Evolutionary conservation across 768 basidiomycete species (phyloP), one percentile per base, ranked within the genome.

Genomic region (Termitomyces titanicus): DNA sequence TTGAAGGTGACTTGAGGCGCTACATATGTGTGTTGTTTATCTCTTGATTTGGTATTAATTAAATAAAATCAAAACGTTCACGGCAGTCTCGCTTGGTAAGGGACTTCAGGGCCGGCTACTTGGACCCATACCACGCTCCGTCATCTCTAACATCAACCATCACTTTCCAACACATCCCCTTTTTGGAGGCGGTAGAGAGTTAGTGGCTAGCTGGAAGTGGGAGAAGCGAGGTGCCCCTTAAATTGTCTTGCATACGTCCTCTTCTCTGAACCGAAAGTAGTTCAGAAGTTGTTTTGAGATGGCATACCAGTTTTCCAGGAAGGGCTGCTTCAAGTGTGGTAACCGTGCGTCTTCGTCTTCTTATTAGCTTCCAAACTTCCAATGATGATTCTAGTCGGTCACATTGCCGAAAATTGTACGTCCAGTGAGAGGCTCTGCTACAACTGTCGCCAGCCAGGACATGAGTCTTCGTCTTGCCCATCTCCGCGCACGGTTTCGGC

Each of bases 371-470:
- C 12, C 51, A 37, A 45, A 47, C 44, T 2, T 27, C 31, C 17
- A 61, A 49, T 54, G 34, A 61, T 50, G 35, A 47, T 55, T 38
- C 25, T 63, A 94, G 93, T 94, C 68, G 93, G 93, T 46, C 93
- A 96, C 70, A 90, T 95, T 65, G 93, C 93, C 64, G 92, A 93
- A 78, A 89, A 88, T 64, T 96, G 93, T 69, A 81, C 91, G 44
- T 91, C 90, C 60, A 89, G 89, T 64, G 84, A 90, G 69, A 84
- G 92, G 64, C 82, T 96, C 56, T 96, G 94, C 74, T 96, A 94
- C 75, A 96, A 95, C 69, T 96, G 94, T 70, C 86, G 91, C 61
- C 89, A 94, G 68, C 89, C 92, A n/a, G 94, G 94, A 38, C 94
- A 95, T 64, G 93, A 95, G 71, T 92, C 89, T 18, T 86, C 89